A percentile compares a stretch with the other conserved stretches of the same genome.
Conservation (phyloP, 805 yeast species). For the Lipomyces starkeyi region DNA sequence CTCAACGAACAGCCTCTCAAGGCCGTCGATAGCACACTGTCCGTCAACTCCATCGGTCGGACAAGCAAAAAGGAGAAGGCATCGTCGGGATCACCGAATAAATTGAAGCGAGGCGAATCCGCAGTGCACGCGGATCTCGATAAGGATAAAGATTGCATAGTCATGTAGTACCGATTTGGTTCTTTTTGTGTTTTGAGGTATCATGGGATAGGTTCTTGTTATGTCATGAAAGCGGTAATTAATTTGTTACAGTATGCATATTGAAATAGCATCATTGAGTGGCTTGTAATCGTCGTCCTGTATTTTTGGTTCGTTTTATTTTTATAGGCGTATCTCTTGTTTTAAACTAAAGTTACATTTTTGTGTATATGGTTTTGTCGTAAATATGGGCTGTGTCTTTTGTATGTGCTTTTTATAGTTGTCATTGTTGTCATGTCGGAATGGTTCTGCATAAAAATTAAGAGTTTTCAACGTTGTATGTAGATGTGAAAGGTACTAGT, state of each 20-base stretch:
- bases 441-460: background rate
- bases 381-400: background rate
- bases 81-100: background rate
- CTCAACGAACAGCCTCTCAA: conserved; percentile 19
- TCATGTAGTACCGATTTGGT: conserved; percentile 23
- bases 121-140: background rate
- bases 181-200: background rate
- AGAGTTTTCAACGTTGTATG: background rate
- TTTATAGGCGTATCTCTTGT: background rate
- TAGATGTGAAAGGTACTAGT: background rate
- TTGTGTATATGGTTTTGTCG: background rate
- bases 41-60: background rate
- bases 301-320: no score
- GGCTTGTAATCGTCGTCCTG: background rate
- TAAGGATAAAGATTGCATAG: conserved; percentile 29
- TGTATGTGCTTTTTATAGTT: background rate
- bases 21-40: background rate
- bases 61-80: background rate
- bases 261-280: background rate
- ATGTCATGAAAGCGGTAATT: background rate
- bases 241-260: background rate
- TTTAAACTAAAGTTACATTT: background rate
- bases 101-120: background rate
- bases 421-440: background rate
- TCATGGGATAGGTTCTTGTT: background rate